Evolutionary conservation across 495 filamentous ascomycete species (phyloP), one percentile per base, ranked within the genome.

Genomic region (Penicillium psychrofluorescens): DNA sequence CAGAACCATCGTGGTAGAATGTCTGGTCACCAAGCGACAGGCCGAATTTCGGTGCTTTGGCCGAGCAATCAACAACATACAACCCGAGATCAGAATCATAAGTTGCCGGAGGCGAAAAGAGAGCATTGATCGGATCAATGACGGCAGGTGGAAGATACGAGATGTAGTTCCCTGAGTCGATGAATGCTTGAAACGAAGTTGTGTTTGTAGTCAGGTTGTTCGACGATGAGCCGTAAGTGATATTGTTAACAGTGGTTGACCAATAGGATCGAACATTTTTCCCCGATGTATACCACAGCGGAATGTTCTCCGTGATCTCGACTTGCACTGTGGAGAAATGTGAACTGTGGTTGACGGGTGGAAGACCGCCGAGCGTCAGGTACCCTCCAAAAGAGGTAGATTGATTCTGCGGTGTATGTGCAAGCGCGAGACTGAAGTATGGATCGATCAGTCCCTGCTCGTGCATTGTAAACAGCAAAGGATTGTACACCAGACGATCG

Each of bases 121-220:
- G 53, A 14, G 72, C 69, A 54, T 86, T 81, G 30, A 88, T 54
- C 0, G 66, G 66, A n/a, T 70, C 61, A 2, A 80, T 80, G 44
- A 89, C 74, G 2, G 41, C 60, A 0, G 65, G 42, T 4, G 82
- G 80, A 9, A 81, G 68, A 35, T 83, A 78, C 15, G 78, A 75
- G 49, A 77, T 75, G 0, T 79, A 76, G 6, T 85, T 86, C 29
- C 85, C 86, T 0, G 83, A 77, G 63, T 90, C 86, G 44, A 88
- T 71, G 51, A 83, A 79, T 1, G 75, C 78, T 41, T 62, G 59
- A 38, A 54, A 62, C 1, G 53, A 41, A 10, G 49, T 54, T 10
- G 28, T 32, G 31, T 60, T 56, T 8, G 43, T 45, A 7, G 44
- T 50, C 6, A 38, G 7, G 5, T 41, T 31, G 16, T 36, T 40